phyloP scores from a whole-genome alignment of 768 basidiomycete species.

The Dentipellis sp. region DNA sequence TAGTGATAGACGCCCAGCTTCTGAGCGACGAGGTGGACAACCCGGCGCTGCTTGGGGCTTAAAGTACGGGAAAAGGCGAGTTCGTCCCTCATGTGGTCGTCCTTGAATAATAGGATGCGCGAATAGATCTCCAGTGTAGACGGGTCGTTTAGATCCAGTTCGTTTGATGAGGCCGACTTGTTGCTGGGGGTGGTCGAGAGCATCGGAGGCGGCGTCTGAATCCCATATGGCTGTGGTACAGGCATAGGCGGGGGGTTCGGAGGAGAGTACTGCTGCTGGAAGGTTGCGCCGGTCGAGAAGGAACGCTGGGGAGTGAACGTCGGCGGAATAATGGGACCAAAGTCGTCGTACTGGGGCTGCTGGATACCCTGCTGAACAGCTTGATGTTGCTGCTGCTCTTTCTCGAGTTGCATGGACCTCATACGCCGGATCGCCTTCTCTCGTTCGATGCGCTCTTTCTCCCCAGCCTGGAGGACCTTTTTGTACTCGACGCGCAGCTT shows the following conservation, averaged over 20 bases:
- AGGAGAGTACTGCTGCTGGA: slow-evolving; percentile 62
- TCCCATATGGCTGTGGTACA: slow-evolving; percentile 31
- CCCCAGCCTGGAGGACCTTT: slow-evolving; percentile 97
- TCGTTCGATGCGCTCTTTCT: slow-evolving; percentile 97
- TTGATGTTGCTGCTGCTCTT: slow-evolving; percentile 47
- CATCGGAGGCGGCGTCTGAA: slow-evolving; percentile 41
- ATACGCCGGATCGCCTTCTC: slow-evolving; percentile 98
- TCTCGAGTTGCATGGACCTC: slow-evolving; percentile 94
- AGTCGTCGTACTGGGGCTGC: slow-evolving; percentile 53
- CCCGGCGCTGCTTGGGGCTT: slow-evolving; percentile 75
- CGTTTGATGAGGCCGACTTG: slow-evolving; percentile 47
- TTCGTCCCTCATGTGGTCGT: slow-evolving; percentile 95
- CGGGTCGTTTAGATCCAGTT: slow-evolving; percentile 94
- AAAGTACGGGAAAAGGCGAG: slow-evolving; percentile 91
- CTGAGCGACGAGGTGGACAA: slow-evolving; percentile 94
- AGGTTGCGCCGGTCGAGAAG: slow-evolving; percentile 53
- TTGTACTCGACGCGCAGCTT: slow-evolving; percentile 99
- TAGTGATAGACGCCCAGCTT: slow-evolving; percentile 94
- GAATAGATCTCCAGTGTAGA: slow-evolving; percentile 96
- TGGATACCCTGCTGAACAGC: slow-evolving; percentile 27
- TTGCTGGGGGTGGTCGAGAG: slow-evolving; percentile 50
- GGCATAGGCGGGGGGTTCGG: slow-evolving; percentile 35
- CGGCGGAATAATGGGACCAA: slow-evolving; percentile 46
- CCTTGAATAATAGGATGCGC: slow-evolving; percentile 92
- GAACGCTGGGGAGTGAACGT: slow-evolving; percentile 66